A percentile compares a stretch with the other conserved stretches of the same genome.
Conservation (phyloP, 2,329 filamentous ascomycete species). For the Pyricularia pennisetigena region DNA sequence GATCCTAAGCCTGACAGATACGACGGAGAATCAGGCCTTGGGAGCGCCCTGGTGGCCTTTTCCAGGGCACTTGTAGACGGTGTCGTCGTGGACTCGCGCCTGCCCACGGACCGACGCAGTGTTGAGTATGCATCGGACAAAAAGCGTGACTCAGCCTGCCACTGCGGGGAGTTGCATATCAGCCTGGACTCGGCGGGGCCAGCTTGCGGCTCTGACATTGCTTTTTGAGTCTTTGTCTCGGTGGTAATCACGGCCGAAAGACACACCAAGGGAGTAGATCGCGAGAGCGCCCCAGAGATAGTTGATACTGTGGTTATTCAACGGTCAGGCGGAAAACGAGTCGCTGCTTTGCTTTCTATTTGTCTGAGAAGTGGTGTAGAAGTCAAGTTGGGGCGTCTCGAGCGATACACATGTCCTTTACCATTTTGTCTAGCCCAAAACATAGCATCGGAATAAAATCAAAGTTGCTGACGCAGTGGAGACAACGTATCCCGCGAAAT, state of each 20-base stretch:
- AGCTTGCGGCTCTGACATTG: background rate
- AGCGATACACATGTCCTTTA: background rate
- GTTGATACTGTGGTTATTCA: background rate
- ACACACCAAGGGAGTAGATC: background rate
- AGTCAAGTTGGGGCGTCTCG: too few species aligned
- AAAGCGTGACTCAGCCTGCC: conserved; percentile 7
- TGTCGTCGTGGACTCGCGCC: conserved; percentile 36
- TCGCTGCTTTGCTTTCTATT: background rate
- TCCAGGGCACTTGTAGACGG: conserved; percentile 17
- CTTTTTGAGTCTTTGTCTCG: background rate
- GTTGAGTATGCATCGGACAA: conserved; percentile 12
- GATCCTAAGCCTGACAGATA: conserved; percentile 23
- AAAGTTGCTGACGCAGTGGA: background rate
- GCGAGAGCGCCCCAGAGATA: background rate
- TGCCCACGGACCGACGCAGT: conserved; percentile 9
- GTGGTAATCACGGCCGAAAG: background rate
- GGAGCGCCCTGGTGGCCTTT: conserved; percentile 29
- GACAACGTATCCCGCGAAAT: background rate
- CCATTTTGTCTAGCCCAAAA: background rate
- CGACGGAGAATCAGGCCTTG: conserved; percentile 15
- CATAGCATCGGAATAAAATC: background rate
- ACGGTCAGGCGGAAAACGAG: background rate
- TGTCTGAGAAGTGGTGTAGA: too few species aligned
- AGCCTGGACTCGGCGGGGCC: background rate
- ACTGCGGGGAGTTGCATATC: conserved; percentile 3